These are phyloP conservation scores for Hemileccinum impolitum DNA, from an alignment of 768 basidiomycete genomes.

Conservation along the genomic window DNA sequence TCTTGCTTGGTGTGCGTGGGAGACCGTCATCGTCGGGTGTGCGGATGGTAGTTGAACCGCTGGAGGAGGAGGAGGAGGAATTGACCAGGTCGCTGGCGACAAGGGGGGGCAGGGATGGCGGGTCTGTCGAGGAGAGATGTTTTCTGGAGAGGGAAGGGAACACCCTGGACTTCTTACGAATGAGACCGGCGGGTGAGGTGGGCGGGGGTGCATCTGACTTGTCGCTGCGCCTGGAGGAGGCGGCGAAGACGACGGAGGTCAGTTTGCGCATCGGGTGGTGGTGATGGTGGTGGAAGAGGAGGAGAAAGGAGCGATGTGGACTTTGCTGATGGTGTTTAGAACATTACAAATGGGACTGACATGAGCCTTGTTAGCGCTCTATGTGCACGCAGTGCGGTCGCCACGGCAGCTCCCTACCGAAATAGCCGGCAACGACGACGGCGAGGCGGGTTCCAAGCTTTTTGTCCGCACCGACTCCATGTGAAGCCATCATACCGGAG, in stretches of 20 bases:
- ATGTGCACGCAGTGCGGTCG: not conserved
- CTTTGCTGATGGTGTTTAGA: conserved; percentile 16
- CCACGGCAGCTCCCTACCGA: conserved; percentile 20
- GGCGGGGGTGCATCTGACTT: conserved; percentile 19
- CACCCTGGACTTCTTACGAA: conserved; percentile 22
- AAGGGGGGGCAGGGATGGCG: conserved; percentile 19
- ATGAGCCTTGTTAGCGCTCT: conserved; percentile 5
- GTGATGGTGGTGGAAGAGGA: conserved; percentile 19
- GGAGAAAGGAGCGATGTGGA: conserved; percentile 20
- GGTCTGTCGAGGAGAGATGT: conserved; percentile 13
- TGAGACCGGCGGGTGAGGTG: conserved; percentile 14
- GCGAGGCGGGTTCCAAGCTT: not conserved
- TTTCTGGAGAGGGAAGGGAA: conserved; percentile 31
- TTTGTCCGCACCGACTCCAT: conserved; percentile 10
- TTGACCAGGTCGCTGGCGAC: conserved; percentile 35
- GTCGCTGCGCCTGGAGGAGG: conserved; percentile 35
- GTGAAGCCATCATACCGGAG: conserved; percentile 3
- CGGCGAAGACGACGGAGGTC: conserved; percentile 56
- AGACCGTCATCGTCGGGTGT: conserved; percentile 58
- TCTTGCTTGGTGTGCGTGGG: conserved; percentile 35
- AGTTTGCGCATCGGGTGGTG: conserved; percentile 60
- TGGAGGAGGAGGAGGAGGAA: conserved; percentile 62
- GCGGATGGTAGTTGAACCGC: conserved; percentile 48
- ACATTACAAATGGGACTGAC: conserved; percentile 37
- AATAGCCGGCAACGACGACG: conserved; percentile 12